Evolutionary conservation across 805 yeast genomes (phyloP).

Genomic region (Saccharomycodes ludwigii): DNA sequence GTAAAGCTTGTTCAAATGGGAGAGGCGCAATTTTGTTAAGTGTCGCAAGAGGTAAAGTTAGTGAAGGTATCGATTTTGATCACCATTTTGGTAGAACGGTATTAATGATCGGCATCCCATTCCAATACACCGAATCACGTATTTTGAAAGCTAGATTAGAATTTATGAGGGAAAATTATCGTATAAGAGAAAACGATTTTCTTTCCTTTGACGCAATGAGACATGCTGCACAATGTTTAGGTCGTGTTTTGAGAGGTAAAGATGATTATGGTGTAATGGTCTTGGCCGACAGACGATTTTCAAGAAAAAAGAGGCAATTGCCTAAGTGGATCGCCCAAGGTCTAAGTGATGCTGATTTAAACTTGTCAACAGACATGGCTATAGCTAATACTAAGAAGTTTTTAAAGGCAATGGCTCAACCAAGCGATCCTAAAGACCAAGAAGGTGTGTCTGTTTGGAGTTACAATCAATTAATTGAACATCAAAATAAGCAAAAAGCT

Average conservation of each 20-base stretch:
- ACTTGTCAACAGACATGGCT: constrained; percentile 95
- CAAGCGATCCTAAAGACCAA: constrained; percentile 76
- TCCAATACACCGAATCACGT: constrained; percentile 96
- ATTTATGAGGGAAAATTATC: constrained; percentile 83
- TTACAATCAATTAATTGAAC: constrained; percentile 45
- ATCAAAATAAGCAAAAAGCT: constrained; percentile 40
- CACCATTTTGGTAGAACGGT: constrained; percentile 97
- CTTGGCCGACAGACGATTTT: constrained; percentile 85
- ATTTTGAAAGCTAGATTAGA: constrained; percentile 91
- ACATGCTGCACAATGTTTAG: constrained; percentile 98
- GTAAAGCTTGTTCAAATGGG: constrained; percentile 95
- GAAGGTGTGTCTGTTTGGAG: constrained; percentile 95
- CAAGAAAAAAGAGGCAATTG: constrained; percentile 71
- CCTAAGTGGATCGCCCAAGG: constrained; percentile 98
- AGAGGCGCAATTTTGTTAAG: constrained; percentile 93
- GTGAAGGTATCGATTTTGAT: constrained; percentile 98
- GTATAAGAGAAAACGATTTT: constrained; percentile 88
- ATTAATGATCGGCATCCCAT: constrained; percentile 97
- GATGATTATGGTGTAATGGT: constrained; percentile 99
- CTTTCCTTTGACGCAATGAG: constrained; percentile 98
- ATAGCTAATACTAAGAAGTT: constrained; percentile 89
- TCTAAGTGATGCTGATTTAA: constrained; percentile 78
- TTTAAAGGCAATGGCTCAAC: constrained; percentile 88
- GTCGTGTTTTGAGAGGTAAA: constrained; percentile 93
- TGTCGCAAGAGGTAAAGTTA: constrained; percentile 97